phyloP scores from a whole-genome alignment of 2,329 filamentous ascomycete species.

The Beauveria medogensis region DNA sequence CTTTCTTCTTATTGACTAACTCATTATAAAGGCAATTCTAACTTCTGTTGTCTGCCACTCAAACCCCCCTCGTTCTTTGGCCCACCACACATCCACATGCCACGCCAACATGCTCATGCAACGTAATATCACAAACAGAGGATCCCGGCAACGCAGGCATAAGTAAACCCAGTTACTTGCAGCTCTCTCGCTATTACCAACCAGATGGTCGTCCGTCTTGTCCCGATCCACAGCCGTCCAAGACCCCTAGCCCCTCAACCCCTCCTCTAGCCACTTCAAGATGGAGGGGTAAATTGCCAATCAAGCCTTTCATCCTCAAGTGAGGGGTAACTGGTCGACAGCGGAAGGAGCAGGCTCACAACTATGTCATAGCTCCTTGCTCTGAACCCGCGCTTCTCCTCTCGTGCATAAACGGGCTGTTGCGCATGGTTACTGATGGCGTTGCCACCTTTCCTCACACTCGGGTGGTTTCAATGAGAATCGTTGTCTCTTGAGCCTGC shows the following conservation, averaged over 20 bases:
- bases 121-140: not conserved
- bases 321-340: slow-evolving; percentile 3
- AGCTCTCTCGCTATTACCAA: slow-evolving; percentile 2
- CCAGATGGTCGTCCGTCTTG: slow-evolving; percentile 6
- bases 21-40: not conserved
- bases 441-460: not conserved
- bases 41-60: not conserved
- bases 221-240: slow-evolving; percentile 2
- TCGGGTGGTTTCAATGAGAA: not conserved
- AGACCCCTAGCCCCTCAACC: slow-evolving; percentile 6
- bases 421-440: not conserved
- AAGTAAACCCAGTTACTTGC: not conserved
- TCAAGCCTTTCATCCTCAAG: not conserved
- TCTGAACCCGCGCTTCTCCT: not conserved
- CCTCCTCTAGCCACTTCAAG: slow-evolving; percentile 6
- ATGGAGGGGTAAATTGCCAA: slow-evolving; percentile 9
- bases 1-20: not conserved
- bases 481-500: not conserved
- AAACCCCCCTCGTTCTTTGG: not conserved
- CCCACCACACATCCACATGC: not conserved
- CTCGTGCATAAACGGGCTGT: not conserved
- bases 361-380: not conserved
- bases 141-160: not conserved
- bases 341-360: not conserved
- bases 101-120: not conserved